Conservation (phyloP, 192 early-diverging fungal genomes). For the Coemansia furcata region DNA sequence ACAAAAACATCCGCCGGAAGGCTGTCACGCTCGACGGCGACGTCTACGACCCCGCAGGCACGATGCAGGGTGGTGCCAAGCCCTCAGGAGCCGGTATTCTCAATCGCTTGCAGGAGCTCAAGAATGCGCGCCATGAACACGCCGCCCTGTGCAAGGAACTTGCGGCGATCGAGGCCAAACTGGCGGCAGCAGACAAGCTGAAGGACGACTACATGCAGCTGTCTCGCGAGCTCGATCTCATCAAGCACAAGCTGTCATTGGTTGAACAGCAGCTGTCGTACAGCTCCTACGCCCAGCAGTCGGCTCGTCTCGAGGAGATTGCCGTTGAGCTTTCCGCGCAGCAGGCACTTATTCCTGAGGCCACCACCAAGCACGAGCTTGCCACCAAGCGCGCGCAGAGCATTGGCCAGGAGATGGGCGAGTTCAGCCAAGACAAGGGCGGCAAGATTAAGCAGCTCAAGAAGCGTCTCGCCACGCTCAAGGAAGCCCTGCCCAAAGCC, state of each 20-base stretch:
- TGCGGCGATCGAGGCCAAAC: slow-evolving; percentile 53
- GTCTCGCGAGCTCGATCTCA: slow-evolving; percentile 69
- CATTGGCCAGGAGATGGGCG: slow-evolving; percentile 86
- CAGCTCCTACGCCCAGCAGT: slow-evolving; percentile 71
- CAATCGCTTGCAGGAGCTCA: slow-evolving; percentile 69
- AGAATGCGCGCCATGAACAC: slow-evolving; percentile 58
- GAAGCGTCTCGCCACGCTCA: slow-evolving; percentile 64
- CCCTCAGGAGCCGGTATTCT: slow-evolving; percentile 72
- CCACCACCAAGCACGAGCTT: slow-evolving; percentile 51
- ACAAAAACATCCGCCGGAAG: slow-evolving; percentile 75
- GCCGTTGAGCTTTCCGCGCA: slow-evolving; percentile 54
- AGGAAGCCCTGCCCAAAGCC: slow-evolving; percentile 61
- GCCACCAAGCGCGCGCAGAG: slow-evolving; percentile 56
- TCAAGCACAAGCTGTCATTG: slow-evolving; percentile 71
- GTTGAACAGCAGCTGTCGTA: slow-evolving; percentile 74
- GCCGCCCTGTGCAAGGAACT: slow-evolving; percentile 54
- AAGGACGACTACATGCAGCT: slow-evolving; percentile 59
- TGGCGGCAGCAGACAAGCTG: slow-evolving; percentile 56
- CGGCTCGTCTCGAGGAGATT: slow-evolving; percentile 36
- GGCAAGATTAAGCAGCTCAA: slow-evolving; percentile 83
- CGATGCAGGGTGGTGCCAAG: slow-evolving; percentile 88
- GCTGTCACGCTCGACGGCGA: slow-evolving; percentile 98
- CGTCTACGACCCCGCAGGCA: slow-evolving; percentile 93
- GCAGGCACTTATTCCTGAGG: slow-evolving; percentile 55
- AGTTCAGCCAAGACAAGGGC: slow-evolving; percentile 85